Evolutionary conservation across 2,329 filamentous ascomycete genomes (phyloP).

Genomic region (Microthyrium microscopicum): DNA sequence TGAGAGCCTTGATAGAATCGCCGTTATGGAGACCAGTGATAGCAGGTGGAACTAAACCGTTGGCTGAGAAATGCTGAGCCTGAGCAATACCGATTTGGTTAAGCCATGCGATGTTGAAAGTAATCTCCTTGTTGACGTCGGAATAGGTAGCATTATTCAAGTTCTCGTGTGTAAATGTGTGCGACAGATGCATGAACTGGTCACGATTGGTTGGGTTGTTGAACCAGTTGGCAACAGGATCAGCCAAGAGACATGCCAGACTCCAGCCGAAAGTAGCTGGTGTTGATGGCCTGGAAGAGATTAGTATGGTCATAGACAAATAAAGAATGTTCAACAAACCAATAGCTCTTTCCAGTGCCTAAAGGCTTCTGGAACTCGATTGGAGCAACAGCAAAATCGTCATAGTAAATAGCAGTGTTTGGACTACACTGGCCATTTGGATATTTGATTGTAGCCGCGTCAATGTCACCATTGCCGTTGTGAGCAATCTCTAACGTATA

Average conservation of each 20-base stretch:
- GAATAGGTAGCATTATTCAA: slow-evolving; percentile 5
- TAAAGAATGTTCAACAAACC: too few species aligned
- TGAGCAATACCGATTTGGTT: slow-evolving; percentile 11
- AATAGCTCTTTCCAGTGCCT: slow-evolving; percentile 33
- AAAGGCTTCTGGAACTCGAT: slow-evolving; percentile 30
- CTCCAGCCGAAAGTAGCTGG: slow-evolving; percentile 3
- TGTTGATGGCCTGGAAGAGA: slow-evolving; percentile 25
- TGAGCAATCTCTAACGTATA: slow-evolving; percentile 39
- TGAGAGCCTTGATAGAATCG: slow-evolving; percentile 4
- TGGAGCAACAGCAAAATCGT: slow-evolving; percentile 14
- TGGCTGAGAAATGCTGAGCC: slow-evolving; percentile 1
- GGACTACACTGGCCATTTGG: slow-evolving; percentile 12
- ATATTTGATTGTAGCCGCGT: slow-evolving; percentile 15
- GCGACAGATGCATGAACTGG: slow-evolving; percentile 3
- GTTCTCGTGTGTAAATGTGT: slow-evolving; percentile 2
- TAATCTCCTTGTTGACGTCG: slow-evolving; percentile 5
- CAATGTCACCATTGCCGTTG: slow-evolving; percentile 39
- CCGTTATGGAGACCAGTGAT: slow-evolving; percentile 5
- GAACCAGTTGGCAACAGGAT: slow-evolving; percentile 4
- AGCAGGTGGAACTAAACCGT: slow-evolving; percentile 3
- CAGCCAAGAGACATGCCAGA: not conserved
- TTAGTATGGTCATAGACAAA: too few species aligned
- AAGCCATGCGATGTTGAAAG: slow-evolving; percentile 4
- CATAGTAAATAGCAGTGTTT: slow-evolving; percentile 18
- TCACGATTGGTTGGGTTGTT: slow-evolving; percentile 4